These are phyloP conservation scores for Xylaria sp. DNA, from an alignment of 2,329 filamentous ascomycete genomes.

Conservation along the genomic window DNA sequence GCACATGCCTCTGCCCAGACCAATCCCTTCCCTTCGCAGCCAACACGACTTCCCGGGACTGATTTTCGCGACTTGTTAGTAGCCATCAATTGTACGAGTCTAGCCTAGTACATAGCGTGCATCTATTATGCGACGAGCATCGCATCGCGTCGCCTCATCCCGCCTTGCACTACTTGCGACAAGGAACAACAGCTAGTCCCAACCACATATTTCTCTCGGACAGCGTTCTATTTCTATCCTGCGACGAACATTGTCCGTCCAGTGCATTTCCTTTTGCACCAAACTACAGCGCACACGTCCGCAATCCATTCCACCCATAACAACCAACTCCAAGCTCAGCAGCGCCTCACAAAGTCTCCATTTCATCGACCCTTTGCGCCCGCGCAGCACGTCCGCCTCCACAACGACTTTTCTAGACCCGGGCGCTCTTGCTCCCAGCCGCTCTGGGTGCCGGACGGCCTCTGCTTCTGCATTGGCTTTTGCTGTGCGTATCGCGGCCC, in stretches of 20 bases:
- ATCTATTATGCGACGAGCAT: constrained; percentile 33
- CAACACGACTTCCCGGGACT: constrained; percentile 30
- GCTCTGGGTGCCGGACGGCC: constrained; percentile 27
- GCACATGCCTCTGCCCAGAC: constrained; percentile 21
- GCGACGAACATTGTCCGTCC: not conserved
- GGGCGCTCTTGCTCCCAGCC: not conserved
- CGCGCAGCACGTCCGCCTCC: not conserved
- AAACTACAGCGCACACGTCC: constrained; percentile 3
- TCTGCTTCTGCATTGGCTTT: constrained; percentile 34
- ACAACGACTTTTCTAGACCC: not conserved
- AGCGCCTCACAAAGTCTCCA: constrained; percentile 1
- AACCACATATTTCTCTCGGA: not conserved
- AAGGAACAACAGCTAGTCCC: not conserved
- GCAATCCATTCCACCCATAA: constrained; percentile 1
- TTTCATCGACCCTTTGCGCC: constrained; percentile 8
- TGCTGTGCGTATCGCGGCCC: constrained; percentile 1
- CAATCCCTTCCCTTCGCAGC: constrained; percentile 34
- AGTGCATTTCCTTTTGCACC: constrained; percentile 1
- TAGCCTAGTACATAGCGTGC: constrained; percentile 27
- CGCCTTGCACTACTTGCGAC: constrained; percentile 22
- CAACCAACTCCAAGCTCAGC: not conserved
- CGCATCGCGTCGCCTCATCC: constrained; percentile 29
- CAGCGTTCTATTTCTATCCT: not conserved
- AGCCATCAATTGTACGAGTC: constrained; percentile 26
- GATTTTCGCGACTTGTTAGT: constrained; percentile 37